Evolutionary conservation across 352 stramenopile genomes (phyloP).

Genomic region (Thalassiosira exigua): DNA sequence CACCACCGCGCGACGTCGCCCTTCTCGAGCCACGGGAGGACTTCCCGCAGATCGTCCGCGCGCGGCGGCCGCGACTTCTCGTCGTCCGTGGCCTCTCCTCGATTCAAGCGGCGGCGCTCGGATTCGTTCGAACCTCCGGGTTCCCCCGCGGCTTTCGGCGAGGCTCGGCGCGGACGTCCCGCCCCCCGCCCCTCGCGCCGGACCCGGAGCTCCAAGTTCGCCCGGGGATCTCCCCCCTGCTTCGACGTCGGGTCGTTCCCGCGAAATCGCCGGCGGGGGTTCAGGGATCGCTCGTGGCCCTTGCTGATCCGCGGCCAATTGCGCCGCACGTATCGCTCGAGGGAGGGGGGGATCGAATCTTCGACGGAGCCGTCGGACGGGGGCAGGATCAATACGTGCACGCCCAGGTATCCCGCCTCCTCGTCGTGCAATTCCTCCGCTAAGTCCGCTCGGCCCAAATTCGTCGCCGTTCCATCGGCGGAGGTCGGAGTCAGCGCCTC

Average conservation of each 20-base stretch:
- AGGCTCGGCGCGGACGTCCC: no score
- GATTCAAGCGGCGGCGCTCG: no score
- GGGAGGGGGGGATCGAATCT: slow-evolving; percentile 14
- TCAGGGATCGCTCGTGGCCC: slow-evolving; percentile 21
- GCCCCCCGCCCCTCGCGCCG: not conserved
- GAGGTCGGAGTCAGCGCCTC: not conserved
- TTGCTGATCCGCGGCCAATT: slow-evolving; percentile 33
- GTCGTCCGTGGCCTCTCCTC: no score
- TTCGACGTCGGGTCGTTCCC: slow-evolving; percentile 65
- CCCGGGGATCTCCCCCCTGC: slow-evolving; percentile 73
- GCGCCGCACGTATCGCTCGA: slow-evolving; percentile 13
- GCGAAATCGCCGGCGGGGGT: slow-evolving; percentile 56
- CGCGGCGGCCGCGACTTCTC: not conserved
- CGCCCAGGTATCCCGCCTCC: slow-evolving; percentile 68
- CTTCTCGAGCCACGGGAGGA: slow-evolving; percentile 39
- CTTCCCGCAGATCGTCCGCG: not conserved
- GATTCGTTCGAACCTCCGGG: no score
- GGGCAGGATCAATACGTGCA: slow-evolving; percentile 58
- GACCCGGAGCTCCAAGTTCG: slow-evolving; percentile 61
- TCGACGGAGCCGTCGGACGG: not conserved
- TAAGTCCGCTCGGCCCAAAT: slow-evolving; percentile 1
- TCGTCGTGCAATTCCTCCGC: slow-evolving; percentile 42
- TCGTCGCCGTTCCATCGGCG: not conserved
- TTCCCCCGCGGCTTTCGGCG: no score
- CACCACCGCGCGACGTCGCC: slow-evolving; percentile 31